phyloP scores from a whole-genome alignment of 345 rosid genomes.

The Dimocarpus longan region DNA sequence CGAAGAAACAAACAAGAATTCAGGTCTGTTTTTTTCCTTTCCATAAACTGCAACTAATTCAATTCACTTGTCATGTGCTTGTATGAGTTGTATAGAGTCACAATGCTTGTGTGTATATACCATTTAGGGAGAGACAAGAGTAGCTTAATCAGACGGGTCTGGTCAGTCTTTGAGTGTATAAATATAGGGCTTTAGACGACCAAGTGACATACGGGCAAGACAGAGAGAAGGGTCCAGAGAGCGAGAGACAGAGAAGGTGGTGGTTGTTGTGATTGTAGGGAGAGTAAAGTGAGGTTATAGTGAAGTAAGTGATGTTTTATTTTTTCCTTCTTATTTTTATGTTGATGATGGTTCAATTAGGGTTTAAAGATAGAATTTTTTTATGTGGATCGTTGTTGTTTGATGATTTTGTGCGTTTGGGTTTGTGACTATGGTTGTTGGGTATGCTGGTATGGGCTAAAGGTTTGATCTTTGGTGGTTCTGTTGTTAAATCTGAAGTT shows the following conservation, averaged over 20 bases:
- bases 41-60: not conserved
- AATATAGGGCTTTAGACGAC: not conserved
- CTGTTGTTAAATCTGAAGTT: not conserved
- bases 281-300: not conserved
- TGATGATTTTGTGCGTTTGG: not conserved
- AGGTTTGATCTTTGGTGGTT: not conserved
- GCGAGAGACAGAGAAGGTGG: not conserved
- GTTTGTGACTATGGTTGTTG: not conserved
- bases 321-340: not conserved
- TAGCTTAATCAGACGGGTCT: not conserved
- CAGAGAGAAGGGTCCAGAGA: not conserved
- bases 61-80: not conserved
- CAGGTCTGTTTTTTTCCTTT: conserved; percentile 7
- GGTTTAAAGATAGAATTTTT: not conserved
- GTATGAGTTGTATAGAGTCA: not conserved
- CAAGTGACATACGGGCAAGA: not conserved
- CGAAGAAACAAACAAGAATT: not conserved
- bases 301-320: not conserved
- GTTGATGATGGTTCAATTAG: not conserved
- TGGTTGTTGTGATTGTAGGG: not conserved
- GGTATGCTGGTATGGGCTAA: not conserved
- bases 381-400: not conserved
- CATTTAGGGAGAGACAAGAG: not conserved
- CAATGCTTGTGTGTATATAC: not conserved
- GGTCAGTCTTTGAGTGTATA: not conserved